Conservation (phyloP, 2,329 filamentous ascomycete genomes). For the Fusarium tanahbumbuense region DNA sequence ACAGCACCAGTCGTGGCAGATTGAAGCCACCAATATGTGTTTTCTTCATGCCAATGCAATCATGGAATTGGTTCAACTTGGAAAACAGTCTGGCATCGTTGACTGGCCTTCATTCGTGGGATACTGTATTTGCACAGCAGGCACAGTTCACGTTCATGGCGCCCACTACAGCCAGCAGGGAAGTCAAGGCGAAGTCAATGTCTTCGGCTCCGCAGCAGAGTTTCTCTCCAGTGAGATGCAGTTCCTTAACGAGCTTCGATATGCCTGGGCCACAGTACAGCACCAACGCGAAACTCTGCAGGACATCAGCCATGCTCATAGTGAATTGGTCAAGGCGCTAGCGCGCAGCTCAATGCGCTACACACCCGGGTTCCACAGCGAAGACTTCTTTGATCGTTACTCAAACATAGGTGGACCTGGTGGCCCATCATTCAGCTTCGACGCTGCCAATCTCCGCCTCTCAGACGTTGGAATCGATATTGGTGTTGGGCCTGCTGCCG, state of each 20-base stretch:
- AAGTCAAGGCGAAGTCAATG: slow-evolving; percentile 64
- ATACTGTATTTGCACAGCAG: slow-evolving; percentile 87
- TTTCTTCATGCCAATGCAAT: slow-evolving; percentile 89
- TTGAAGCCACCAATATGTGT: slow-evolving; percentile 89
- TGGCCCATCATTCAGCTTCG: slow-evolving; percentile 72
- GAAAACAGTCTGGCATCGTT: slow-evolving; percentile 76
- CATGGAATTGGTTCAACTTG: slow-evolving; percentile 82
- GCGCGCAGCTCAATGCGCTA: slow-evolving; percentile 75
- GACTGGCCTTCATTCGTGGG: slow-evolving; percentile 90
- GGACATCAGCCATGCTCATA: slow-evolving; percentile 80
- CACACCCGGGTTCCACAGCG: slow-evolving; percentile 82
- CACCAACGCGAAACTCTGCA: slow-evolving; percentile 85
- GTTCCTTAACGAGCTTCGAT: slow-evolving; percentile 78
- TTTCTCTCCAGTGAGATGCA: slow-evolving; percentile 84
- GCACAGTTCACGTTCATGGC: slow-evolving; percentile 89
- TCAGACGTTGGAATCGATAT: slow-evolving; percentile 73
- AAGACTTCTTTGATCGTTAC: slow-evolving; percentile 90
- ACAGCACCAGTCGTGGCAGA: slow-evolving; percentile 92
- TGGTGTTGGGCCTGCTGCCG: slow-evolving; percentile 66
- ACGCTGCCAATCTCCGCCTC: slow-evolving; percentile 79
- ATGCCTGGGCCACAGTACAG: slow-evolving; percentile 80
- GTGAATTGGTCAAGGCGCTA: slow-evolving; percentile 80
- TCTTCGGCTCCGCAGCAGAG: slow-evolving; percentile 73
- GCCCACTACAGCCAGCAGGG: slow-evolving; percentile 76
- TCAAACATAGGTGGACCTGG: slow-evolving; percentile 66